Evolutionary conservation across 345 rosid genomes (phyloP), one percentile per base, ranked within the genome.

Genomic region (Angophora floribunda): DNA sequence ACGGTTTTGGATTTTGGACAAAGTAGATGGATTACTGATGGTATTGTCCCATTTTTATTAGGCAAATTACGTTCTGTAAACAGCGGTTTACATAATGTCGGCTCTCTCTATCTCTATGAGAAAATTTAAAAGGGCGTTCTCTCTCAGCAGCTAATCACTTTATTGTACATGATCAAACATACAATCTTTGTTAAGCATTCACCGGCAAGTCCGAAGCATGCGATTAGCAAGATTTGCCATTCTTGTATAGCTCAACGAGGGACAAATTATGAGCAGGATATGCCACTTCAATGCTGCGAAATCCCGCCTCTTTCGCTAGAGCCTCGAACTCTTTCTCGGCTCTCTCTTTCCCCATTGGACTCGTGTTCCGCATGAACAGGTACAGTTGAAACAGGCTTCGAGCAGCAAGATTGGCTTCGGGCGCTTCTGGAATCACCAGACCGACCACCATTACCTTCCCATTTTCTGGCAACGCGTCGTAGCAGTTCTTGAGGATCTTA

Each of bases 381-480:
- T 94, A 92, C 49, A 91, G 28, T 89, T 93, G 94, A 80, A 90
- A 89, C 90, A 92, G 86, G 89, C 91, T 89, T 86, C 79, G 89
- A 55, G 52, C 85, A 7, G 87, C 90, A 61, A 86, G 87, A 24
- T 51, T 86, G 17, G 90, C 87, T 82, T 90, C 88, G 13, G 94
- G 92, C 5, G 86, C 24, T 59, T 94, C 93, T 50, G 92, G 95
- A 24, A 93, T 57, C 8, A 93, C 94, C 91, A 90, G 55, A 79
- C 92, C 94, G 10, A 96, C 89, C 24, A 78, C 91, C 51, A 91
- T 93, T 88, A 90, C 93, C 87, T 92, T 95, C 7, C 95, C 95
- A 2, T 87, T 87, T 51, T 24, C 44, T 1, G 95, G 95, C 87
- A 95, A 49, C 4, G 95, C 91, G 52, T 90, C 85, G 70, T 88